Evolutionary conservation across 164 flowering plant genomes (phyloP).

Genomic region (Vitis riparia): DNA sequence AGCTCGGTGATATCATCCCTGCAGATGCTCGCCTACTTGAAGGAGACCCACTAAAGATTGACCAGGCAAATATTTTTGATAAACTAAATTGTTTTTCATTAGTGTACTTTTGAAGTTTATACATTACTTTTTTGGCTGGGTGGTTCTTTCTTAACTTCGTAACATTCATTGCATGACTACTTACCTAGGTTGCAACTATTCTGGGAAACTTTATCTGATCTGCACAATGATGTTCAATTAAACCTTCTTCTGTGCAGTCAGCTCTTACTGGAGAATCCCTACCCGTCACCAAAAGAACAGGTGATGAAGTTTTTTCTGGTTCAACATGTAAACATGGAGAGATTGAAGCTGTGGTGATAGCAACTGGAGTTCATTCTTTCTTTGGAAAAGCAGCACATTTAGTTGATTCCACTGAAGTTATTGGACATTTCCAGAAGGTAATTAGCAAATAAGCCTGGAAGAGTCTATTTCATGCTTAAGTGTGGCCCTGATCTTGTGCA

Average conservation of each 20-base stretch:
- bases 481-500: neutral
- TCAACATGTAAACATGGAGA: slow-evolving; percentile 87
- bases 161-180: neutral
- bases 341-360: slow-evolving; percentile 82
- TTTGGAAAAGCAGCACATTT: slow-evolving; percentile 81
- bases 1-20: slow-evolving; percentile 85
- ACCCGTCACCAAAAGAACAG: slow-evolving; percentile 72
- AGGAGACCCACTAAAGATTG: slow-evolving; percentile 78
- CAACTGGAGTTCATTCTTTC: slow-evolving; percentile 75
- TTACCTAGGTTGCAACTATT: neutral
- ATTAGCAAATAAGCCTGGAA: neutral
- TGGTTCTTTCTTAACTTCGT: neutral
- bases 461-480: neutral
- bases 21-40: slow-evolving; percentile 90
- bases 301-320: slow-evolving; percentile 82
- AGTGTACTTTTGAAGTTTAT: neutral
- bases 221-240: neutral
- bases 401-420: slow-evolving; percentile 72
- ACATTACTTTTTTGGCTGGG: neutral
- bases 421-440: slow-evolving; percentile 84
- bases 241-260: slow-evolving; percentile 50
- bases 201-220: neutral
- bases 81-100: neutral
- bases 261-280: slow-evolving; percentile 90
- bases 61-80: slow-evolving; percentile 54